A percentile compares a stretch with the other conserved stretches of the same genome.
These are phyloP conservation scores for Neurospora sp. DNA, from an alignment of 2,329 filamentous ascomycete genomes.

Conservation along the genomic window DNA sequence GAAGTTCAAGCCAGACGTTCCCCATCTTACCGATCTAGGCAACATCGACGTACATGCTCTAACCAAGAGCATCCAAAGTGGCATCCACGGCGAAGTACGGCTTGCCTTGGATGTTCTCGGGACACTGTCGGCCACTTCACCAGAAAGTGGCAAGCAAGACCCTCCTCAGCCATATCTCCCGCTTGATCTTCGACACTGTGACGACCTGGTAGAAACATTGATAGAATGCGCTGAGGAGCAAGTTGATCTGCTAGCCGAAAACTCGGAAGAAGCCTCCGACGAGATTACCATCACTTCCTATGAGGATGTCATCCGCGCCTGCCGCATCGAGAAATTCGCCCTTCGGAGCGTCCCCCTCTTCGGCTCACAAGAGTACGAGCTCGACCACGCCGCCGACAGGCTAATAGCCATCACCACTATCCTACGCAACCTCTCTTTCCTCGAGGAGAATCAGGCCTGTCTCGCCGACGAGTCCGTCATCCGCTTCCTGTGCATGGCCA, in stretches of 20 bases:
- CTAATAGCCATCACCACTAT: conserved; percentile 88
- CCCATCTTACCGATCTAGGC: conserved; percentile 66
- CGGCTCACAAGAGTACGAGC: conserved; percentile 66
- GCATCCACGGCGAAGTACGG: conserved; percentile 81
- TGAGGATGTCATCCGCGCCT: conserved; percentile 77
- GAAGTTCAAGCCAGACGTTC: conserved; percentile 62
- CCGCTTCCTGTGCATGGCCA: conserved; percentile 72
- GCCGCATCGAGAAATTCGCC: conserved; percentile 60
- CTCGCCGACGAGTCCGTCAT: conserved; percentile 71
- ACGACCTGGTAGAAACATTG: conserved; percentile 79
- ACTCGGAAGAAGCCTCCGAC: conserved; percentile 77
- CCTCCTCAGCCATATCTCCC: conserved; percentile 45
- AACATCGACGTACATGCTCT: conserved; percentile 84
- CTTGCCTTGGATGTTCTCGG: conserved; percentile 78
- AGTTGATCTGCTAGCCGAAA: conserved; percentile 71
- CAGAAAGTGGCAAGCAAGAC: neutral
- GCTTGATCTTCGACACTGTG: conserved; percentile 61
- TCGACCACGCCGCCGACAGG: conserved; percentile 78
- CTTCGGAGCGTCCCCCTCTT: conserved; percentile 65
- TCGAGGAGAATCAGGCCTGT: conserved; percentile 59
- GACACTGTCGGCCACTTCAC: conserved; percentile 3
- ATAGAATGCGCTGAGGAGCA: conserved; percentile 89
- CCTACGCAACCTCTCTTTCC: conserved; percentile 84
- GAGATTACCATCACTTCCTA: conserved; percentile 75
- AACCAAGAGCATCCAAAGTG: conserved; percentile 80